Evolutionary conservation across 2,329 filamentous ascomycete genomes (phyloP).

Genomic region (Microcyclospora tardicrescens): DNA sequence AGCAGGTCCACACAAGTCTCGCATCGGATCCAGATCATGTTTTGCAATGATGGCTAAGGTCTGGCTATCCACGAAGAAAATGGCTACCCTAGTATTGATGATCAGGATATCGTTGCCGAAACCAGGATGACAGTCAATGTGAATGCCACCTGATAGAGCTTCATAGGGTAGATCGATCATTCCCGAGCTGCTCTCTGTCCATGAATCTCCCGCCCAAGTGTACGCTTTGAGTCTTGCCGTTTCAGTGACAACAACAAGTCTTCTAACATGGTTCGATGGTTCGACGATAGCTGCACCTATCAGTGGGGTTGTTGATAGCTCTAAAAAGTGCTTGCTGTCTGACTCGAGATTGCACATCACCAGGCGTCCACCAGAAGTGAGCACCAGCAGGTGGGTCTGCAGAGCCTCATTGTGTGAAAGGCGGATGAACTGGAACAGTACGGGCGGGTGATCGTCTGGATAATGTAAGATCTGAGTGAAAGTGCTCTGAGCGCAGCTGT

Average conservation of each 20-base stretch:
- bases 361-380: slow-evolving; percentile 52
- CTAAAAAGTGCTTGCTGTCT: slow-evolving; percentile 9
- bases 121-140: slow-evolving; percentile 10
- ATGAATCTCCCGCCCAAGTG: slow-evolving; percentile 7
- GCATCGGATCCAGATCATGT: slow-evolving; percentile 6
- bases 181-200: slow-evolving; percentile 6
- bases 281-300: slow-evolving; percentile 15
- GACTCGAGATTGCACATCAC: slow-evolving; percentile 42
- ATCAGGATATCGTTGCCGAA: slow-evolving; percentile 14
- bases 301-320: slow-evolving; percentile 12
- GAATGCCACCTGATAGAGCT: slow-evolving; percentile 9
- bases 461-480: slow-evolving; percentile 46
- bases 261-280: slow-evolving; percentile 3
- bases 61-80: slow-evolving; percentile 11
- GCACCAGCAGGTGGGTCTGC: slow-evolving; percentile 40
- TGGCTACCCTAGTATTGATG: slow-evolving; percentile 5
- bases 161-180: slow-evolving; percentile 5
- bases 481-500: slow-evolving; percentile 45
- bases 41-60: slow-evolving; percentile 8
- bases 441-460: slow-evolving; percentile 44
- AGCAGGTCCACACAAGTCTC: slow-evolving; percentile 3
- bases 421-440: slow-evolving; percentile 51
- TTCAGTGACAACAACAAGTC: slow-evolving; percentile 14
- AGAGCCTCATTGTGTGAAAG: slow-evolving; percentile 19
- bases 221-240: slow-evolving; percentile 10